phyloP scores from a whole-genome alignment of 2,329 filamentous ascomycete genomes.

The Ophidiomyces ophidiicola region DNA sequence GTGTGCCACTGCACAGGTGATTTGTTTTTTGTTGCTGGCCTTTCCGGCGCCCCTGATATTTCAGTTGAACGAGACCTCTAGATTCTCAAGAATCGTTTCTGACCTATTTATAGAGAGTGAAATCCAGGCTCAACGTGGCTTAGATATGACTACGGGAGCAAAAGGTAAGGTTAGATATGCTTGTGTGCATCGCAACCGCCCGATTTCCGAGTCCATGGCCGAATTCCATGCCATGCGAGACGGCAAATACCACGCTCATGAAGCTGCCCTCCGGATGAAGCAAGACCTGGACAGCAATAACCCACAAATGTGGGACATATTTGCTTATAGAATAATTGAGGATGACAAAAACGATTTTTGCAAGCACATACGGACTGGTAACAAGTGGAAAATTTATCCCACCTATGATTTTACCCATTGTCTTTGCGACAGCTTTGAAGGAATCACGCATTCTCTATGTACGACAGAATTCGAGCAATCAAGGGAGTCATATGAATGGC shows the following conservation, averaged over 20 bases:
- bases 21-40: neutral
- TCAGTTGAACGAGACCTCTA: no score
- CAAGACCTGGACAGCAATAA: slow-evolving; percentile 70
- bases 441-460: slow-evolving; percentile 82
- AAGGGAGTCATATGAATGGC: slow-evolving; percentile 81
- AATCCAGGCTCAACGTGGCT: slow-evolving; percentile 74
- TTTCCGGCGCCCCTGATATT: no score
- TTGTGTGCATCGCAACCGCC: slow-evolving; percentile 65
- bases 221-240: slow-evolving; percentile 87
- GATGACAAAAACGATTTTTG: slow-evolving; percentile 19
- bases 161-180: slow-evolving; percentile 57
- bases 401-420: slow-evolving; percentile 91
- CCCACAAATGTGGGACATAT: slow-evolving; percentile 92
- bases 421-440: slow-evolving; percentile 82
- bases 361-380: slow-evolving; percentile 64
- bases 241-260: slow-evolving; percentile 73
- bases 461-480: slow-evolving; percentile 84
- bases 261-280: slow-evolving; percentile 86
- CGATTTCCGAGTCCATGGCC: slow-evolving; percentile 59
- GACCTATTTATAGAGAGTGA: slow-evolving; percentile 51
- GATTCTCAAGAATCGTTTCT: no score
- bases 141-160: slow-evolving; percentile 41
- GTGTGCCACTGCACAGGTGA: slow-evolving; percentile 70
- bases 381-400: slow-evolving; percentile 84
- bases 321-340: slow-evolving; percentile 68